Evolutionary conservation across 2,329 filamentous ascomycete species (phyloP).

Genomic region (Didymella glomerata): DNA sequence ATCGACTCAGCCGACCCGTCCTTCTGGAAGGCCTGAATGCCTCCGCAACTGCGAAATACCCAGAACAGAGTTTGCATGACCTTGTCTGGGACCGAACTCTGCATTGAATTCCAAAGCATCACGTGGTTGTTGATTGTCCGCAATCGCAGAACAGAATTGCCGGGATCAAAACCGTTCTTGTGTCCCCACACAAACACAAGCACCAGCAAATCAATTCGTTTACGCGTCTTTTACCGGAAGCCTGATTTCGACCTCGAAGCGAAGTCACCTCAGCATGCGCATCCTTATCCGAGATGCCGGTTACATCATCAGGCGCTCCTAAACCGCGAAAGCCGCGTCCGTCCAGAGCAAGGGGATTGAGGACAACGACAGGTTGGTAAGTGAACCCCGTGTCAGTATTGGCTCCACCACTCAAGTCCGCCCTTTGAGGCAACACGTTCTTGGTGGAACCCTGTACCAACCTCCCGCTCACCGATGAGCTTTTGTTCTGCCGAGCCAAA

Average conservation of each 20-base stretch:
- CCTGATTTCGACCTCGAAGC: conserved; percentile 39
- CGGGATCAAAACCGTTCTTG: conserved; percentile 13
- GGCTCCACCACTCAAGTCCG: neutral
- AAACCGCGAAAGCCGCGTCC: conserved; percentile 52
- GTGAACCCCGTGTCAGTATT: conserved; percentile 22
- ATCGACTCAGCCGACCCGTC: conserved; percentile 8
- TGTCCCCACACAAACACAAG: conserved; percentile 18
- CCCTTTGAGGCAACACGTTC: neutral
- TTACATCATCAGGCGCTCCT: conserved; percentile 35
- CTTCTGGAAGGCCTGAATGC: neutral
- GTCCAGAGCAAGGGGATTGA: conserved; percentile 55
- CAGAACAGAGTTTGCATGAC: neutral
- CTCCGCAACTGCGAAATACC: neutral
- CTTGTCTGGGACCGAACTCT: neutral
- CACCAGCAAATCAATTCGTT: conserved; percentile 18
- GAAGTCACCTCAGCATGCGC: conserved; percentile 38
- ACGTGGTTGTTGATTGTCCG: conserved; percentile 12
- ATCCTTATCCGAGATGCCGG: conserved; percentile 37
- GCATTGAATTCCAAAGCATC: conserved; percentile 6
- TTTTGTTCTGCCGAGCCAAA: neutral
- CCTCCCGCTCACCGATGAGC: neutral
- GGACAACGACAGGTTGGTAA: conserved; percentile 57
- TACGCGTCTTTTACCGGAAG: conserved; percentile 26
- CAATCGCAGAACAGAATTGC: conserved; percentile 15
- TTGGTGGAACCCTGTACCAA: neutral